Evolutionary conservation across 495 filamentous ascomycete genomes (phyloP).

Genomic region (Xylaria grammica): DNA sequence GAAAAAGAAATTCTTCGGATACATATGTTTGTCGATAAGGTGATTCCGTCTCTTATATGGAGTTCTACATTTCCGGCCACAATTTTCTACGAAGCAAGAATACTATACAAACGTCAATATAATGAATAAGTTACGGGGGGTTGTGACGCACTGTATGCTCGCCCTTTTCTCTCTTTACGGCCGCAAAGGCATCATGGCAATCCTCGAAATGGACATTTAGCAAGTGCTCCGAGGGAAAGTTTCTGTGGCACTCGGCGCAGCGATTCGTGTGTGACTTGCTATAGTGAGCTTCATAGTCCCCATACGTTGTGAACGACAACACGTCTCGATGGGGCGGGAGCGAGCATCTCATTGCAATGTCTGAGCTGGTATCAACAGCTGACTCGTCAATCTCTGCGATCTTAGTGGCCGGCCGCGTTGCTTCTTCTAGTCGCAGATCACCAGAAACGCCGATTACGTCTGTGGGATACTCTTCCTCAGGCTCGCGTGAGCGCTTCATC

Average conservation of each 20-base stretch:
- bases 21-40: constrained; percentile 92
- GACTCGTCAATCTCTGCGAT: constrained; percentile 49
- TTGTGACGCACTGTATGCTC: constrained; percentile 79
- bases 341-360: constrained; percentile 70
- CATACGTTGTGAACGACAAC: constrained; percentile 71
- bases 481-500: constrained; percentile 62
- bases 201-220: constrained; percentile 88
- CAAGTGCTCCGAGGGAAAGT: constrained; percentile 73
- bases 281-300: constrained; percentile 90
- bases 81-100: constrained; percentile 86
- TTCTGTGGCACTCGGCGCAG: constrained; percentile 79
- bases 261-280: constrained; percentile 79
- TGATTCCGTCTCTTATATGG: constrained; percentile 85
- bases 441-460: constrained; percentile 8
- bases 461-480: constrained; percentile 41
- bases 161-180: constrained; percentile 72
- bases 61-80: constrained; percentile 83
- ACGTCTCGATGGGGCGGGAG: constrained; percentile 78
- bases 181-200: constrained; percentile 82
- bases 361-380: constrained; percentile 30
- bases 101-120: constrained; percentile 58
- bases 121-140: constrained; percentile 10
- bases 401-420: constrained; percentile 39
- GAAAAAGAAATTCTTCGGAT: constrained; percentile 92
- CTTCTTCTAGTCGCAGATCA: constrained; percentile 26